A percentile compares a stretch with the other conserved stretches of the same genome.
Evolutionary conservation across 495 filamentous ascomycete species (phyloP).

Genomic region (Aspergillus bertholletiae): DNA sequence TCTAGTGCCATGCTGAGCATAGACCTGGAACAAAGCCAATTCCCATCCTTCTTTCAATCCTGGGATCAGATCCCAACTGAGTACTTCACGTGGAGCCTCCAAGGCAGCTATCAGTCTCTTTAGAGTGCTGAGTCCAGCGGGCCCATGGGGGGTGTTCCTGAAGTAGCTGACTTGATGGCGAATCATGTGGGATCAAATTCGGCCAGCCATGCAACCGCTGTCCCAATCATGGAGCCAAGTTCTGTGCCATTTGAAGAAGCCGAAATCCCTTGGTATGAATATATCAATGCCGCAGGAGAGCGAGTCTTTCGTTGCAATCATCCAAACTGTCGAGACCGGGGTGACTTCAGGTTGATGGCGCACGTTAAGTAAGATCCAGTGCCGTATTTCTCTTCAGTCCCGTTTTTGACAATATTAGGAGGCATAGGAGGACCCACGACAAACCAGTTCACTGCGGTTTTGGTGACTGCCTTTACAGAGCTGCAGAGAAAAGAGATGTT

Average conservation of each 20-base stretch:
- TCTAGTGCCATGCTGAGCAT: too few relatives aligned
- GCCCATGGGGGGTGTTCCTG: neutral
- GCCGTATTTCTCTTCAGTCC: neutral
- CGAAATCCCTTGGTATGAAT: slow-evolving; percentile 2
- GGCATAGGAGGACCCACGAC: neutral
- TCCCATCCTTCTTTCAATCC: too few relatives aligned
- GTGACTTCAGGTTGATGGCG: neutral
- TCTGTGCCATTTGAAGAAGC: slow-evolving; percentile 1
- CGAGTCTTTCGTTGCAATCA: neutral
- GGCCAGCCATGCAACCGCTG: neutral
- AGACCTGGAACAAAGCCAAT: too few relatives aligned
- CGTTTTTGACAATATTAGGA: neutral
- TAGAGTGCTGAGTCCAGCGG: neutral
- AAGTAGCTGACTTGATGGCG: neutral
- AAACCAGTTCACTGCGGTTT: neutral
- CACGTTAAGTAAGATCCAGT: neutral
- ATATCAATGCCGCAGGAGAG: neutral
- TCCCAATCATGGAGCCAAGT: neutral
- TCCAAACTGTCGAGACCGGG: neutral
- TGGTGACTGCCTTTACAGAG: neutral
- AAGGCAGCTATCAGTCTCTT: neutral
- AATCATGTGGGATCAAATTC: neutral
- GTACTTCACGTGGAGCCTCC: too few relatives aligned
- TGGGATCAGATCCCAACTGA: too few relatives aligned
- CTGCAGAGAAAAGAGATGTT: neutral